Conservation (phyloP, 2,329 filamentous ascomycete species). For the Verticillium nonalfalfae region DNA sequence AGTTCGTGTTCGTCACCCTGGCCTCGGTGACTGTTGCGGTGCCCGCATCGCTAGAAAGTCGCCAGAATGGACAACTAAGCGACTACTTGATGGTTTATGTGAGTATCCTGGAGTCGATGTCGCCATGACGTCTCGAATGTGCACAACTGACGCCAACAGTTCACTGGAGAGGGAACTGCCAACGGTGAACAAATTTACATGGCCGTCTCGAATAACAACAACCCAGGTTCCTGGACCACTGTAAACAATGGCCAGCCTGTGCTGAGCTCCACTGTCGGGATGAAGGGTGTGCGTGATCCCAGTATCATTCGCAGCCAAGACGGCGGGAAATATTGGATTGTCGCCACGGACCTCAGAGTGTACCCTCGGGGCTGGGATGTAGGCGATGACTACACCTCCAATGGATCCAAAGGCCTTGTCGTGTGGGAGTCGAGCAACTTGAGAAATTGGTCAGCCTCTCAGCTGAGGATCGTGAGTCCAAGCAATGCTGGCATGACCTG, state of each 20-base stretch:
- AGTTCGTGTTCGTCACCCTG: neutral
- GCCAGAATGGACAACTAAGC: neutral
- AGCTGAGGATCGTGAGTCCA: slow-evolving; percentile 30
- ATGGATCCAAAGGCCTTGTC: slow-evolving; percentile 25
- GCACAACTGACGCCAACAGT: slow-evolving; percentile 12
- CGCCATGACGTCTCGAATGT: neutral
- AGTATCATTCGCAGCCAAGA: slow-evolving; percentile 32
- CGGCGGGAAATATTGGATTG: slow-evolving; percentile 28
- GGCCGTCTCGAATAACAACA: slow-evolving; percentile 31
- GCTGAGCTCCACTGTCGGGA: slow-evolving; percentile 28
- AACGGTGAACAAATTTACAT: slow-evolving; percentile 32
- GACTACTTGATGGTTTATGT: neutral
- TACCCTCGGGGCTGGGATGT: slow-evolving; percentile 23
- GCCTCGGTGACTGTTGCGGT: neutral
- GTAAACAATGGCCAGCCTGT: slow-evolving; percentile 29
- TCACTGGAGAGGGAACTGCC: slow-evolving; percentile 23
- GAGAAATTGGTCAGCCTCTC: slow-evolving; percentile 28
- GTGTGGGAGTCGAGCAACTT: slow-evolving; percentile 34
- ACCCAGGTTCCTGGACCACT: slow-evolving; percentile 31
- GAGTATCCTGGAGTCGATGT: neutral
- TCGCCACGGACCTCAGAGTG: slow-evolving; percentile 29
- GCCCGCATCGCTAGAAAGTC: neutral
- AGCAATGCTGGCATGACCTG: slow-evolving; percentile 31
- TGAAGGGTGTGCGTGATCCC: slow-evolving; percentile 31
- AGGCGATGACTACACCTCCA: slow-evolving; percentile 10